Evolutionary conservation across 495 filamentous ascomycete species (phyloP).

Genomic region (Astrocystis sublimbata): DNA sequence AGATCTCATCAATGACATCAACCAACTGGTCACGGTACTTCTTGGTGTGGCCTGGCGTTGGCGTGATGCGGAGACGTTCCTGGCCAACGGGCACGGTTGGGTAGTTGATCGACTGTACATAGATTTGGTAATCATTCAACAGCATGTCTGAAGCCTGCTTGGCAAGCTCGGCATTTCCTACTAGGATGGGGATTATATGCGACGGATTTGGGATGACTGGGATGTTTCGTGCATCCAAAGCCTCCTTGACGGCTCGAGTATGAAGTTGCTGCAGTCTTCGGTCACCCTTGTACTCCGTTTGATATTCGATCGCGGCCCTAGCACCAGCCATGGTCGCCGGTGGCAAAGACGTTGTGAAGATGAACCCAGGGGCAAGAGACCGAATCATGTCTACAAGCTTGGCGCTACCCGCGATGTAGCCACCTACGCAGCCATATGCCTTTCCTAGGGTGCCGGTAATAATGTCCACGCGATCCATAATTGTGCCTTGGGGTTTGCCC

Average conservation of each 20-base stretch:
- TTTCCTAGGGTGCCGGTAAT: slow-evolving; percentile 97
- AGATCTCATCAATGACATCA: slow-evolving; percentile 82
- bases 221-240: slow-evolving; percentile 73
- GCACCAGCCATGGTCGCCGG: slow-evolving; percentile 97
- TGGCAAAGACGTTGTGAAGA: slow-evolving; percentile 96
- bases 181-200: slow-evolving; percentile 92
- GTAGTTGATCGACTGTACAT: slow-evolving; percentile 99
- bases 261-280: slow-evolving; percentile 91
- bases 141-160: slow-evolving; percentile 87
- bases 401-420: slow-evolving; percentile 90
- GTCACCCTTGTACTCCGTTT: slow-evolving; percentile 76
- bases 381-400: slow-evolving; percentile 93
- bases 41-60: slow-evolving; percentile 86
- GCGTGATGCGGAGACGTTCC: slow-evolving; percentile 92
- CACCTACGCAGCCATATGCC: slow-evolving; percentile 95
- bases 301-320: slow-evolving; percentile 87
- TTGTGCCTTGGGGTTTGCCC: slow-evolving; percentile 72
- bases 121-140: slow-evolving; percentile 84
- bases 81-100: slow-evolving; percentile 95
- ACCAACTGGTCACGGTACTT: slow-evolving; percentile 82
- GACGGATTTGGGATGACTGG: slow-evolving; percentile 98
- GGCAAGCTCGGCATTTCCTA: slow-evolving; percentile 92
- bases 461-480: slow-evolving; percentile 96
- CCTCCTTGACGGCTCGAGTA: slow-evolving; percentile 85
- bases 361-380: slow-evolving; percentile 94